Evolutionary conservation across 1,139 yeast species (phyloP).

Genomic region (Kurtzmaniella quercitrusa): DNA sequence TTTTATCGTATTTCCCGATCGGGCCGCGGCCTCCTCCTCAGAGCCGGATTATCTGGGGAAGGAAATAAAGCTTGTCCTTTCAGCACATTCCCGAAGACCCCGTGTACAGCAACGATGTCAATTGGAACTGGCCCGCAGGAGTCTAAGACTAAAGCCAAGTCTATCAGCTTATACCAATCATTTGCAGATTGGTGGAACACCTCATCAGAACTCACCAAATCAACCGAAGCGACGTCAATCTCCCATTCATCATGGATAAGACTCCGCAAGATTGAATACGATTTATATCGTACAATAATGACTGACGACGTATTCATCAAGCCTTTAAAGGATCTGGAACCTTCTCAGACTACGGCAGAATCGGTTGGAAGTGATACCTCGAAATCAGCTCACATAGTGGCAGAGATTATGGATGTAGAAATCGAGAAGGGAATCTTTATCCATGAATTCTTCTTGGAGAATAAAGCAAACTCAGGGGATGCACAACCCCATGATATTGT

Average conservation of each 20-base stretch:
- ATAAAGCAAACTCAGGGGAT: conserved; percentile 13
- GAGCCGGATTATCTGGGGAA: background rate
- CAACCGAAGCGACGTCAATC: background rate
- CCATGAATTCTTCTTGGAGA: conserved; percentile 36
- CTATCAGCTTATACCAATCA: conserved; percentile 27
- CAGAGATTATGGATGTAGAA: conserved; percentile 28
- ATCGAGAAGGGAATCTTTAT: conserved; percentile 27
- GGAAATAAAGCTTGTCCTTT: no score
- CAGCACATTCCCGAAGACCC: no score
- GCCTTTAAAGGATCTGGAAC: conserved; percentile 12
- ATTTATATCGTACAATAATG: conserved; percentile 30
- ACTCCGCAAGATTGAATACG: conserved; percentile 31
- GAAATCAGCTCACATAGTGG: no score
- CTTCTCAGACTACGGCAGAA: no score
- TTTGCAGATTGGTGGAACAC: conserved; percentile 40
- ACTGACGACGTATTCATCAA: conserved; percentile 26
- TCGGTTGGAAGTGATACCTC: no score
- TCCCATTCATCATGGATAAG: conserved; percentile 12
- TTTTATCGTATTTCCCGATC: background rate
- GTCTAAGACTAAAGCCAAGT: conserved; percentile 9
- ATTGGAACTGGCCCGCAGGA: background rate
- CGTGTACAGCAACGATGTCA: background rate
- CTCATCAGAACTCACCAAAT: conserved; percentile 14
- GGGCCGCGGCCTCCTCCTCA: background rate
- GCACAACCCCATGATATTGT: conserved; percentile 24